Evolutionary conservation across 1,284 basidiomycete genomes (phyloP), one percentile per base, ranked within the genome.

Genomic region (Testicularia cyperi): DNA sequence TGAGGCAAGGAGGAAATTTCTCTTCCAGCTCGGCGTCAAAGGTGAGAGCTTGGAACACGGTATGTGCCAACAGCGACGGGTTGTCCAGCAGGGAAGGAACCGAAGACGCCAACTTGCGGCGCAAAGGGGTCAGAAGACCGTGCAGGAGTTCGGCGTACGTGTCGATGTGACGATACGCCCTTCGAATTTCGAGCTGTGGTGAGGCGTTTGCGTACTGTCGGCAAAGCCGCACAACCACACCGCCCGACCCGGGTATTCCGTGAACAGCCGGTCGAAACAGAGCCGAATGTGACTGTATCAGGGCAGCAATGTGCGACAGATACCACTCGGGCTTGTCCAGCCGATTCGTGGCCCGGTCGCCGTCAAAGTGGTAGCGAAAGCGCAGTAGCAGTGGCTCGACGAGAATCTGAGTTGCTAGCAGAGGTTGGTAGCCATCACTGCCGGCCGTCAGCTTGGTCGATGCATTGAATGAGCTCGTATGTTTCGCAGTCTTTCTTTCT

Each of bases 291-390:
- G 64, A 35, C 12, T 46, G 52, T n/a, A 76, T 36, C 9, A 76
- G 62, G 67, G 95, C 90, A 21, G 89, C 80, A 14, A 97, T 82
- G 75, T 96, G 89, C 3, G 89, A 87, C 68, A 98, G 88, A 68
- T 89, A 96, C 90, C 94, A 98, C 77, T 97, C 95, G 1, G 94
- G 94, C 88, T 69, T 98, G 79, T 97, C 94, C 6, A 94, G 78
- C 35, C 90, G 83, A 77, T 96, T 98, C 0, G 94, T 98, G 54
- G 86, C 83, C 25, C 90, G 81, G 12, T 83, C 81, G 0, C 88
- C 85, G 57, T 96, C 91, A 68, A 98, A 98, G 72, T 99, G 95
- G 76, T 88, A 99, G 67, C 88, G 89, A 81, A 97, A 98, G 18
- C 94, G 84, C 34, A 91, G 79, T 2, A 88, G 82, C 35, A 98